Conservation (phyloP, 768 basidiomycete genomes). For the Cystobasidium tubakii region DNA sequence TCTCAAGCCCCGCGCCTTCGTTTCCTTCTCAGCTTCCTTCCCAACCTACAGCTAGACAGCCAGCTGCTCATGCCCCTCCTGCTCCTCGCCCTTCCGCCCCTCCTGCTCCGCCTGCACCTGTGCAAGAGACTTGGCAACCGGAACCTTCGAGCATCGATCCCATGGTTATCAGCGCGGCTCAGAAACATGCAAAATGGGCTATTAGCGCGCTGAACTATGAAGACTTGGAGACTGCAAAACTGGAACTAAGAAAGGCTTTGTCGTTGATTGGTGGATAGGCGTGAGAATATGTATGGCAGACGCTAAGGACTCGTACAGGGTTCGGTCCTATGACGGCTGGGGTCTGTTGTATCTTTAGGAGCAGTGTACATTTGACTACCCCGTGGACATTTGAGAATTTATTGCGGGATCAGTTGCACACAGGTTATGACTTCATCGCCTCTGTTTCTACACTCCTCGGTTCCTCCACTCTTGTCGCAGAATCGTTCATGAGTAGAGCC, state of each 20-base stretch:
- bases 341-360: background rate
- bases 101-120: background rate
- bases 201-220: constrained; percentile 95
- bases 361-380: background rate
- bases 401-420: background rate
- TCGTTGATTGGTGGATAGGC: constrained; percentile 47
- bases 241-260: constrained; percentile 73
- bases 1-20: background rate
- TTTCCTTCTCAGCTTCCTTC: background rate
- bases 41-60: constrained; percentile 46
- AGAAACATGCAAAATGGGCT: constrained; percentile 88
- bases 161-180: constrained; percentile 63
- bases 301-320: too few species aligned
- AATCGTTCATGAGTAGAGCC: constrained; percentile 11
- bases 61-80: constrained; percentile 51
- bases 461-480: background rate
- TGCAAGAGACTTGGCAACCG: background rate
- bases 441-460: background rate
- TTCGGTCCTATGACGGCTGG: too few species aligned
- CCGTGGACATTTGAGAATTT: too few species aligned
- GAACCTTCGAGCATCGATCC: constrained; percentile 46
- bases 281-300: background rate
- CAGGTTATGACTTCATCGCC: background rate
- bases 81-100: constrained; percentile 34
- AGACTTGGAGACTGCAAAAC: constrained; percentile 76